A percentile compares a stretch with the other conserved stretches of the same genome.
Evolutionary conservation across 2,329 filamentous ascomycete species (phyloP).

Genomic region (Knufia petricola): DNA sequence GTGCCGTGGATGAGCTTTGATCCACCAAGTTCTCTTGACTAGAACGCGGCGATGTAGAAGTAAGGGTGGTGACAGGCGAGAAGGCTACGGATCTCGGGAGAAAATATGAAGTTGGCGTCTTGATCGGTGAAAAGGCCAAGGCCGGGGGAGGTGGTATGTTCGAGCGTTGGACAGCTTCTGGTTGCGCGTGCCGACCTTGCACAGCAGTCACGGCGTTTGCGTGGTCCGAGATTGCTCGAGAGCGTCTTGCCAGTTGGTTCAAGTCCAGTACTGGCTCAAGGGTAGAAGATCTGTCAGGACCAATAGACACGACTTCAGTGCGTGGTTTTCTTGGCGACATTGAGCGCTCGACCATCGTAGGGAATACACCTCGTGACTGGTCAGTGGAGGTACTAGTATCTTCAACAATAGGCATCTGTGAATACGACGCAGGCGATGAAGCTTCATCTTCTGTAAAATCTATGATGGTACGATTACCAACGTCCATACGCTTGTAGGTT

Average conservation of each 20-base stretch:
- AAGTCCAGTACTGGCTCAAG: slow-evolving; percentile 6
- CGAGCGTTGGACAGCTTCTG: not conserved
- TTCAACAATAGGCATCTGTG: slow-evolving; percentile 15
- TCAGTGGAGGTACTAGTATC: slow-evolving; percentile 13
- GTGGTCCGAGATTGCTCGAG: not conserved
- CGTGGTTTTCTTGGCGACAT: not conserved
- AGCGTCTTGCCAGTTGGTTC: slow-evolving; percentile 1
- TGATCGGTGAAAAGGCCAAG: slow-evolving; percentile 2
- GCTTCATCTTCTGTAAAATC: slow-evolving; percentile 19
- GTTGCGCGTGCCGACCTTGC: not conserved
- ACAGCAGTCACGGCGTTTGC: not conserved
- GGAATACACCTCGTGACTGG: slow-evolving; percentile 7
- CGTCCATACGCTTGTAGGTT: slow-evolving; percentile 15
- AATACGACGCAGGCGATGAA: slow-evolving; percentile 10
- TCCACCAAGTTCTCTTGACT: not conserved
- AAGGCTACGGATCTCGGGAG: slow-evolving; percentile 10
- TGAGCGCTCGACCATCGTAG: not conserved
- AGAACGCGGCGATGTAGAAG: slow-evolving; percentile 12
- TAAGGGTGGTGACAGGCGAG: slow-evolving; percentile 18
- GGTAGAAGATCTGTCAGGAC: not conserved
- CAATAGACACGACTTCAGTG: not conserved
- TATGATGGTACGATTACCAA: slow-evolving; percentile 19
- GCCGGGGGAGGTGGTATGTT: not conserved
- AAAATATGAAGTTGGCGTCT: slow-evolving; percentile 2
- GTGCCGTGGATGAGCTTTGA: not conserved